Evolutionary conservation across 805 yeast species (phyloP).

Genomic region (Pichia membranifaciens): DNA sequence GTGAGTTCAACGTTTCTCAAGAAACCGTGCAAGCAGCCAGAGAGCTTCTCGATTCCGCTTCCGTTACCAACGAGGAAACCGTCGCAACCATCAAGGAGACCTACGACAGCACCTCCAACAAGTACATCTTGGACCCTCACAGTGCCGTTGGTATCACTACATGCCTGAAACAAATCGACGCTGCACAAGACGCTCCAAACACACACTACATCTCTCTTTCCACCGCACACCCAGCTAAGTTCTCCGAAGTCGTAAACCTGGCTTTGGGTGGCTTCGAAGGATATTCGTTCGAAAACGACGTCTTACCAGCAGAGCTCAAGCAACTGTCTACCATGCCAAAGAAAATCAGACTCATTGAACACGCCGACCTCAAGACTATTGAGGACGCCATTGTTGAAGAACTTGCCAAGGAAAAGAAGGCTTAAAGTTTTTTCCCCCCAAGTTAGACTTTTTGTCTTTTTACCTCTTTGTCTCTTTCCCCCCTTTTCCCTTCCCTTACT

Average conservation of each 20-base stretch:
- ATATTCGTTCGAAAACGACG: conserved; percentile 83
- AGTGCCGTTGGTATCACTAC: conserved; percentile 91
- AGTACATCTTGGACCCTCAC: conserved; percentile 92
- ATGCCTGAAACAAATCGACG: conserved; percentile 53
- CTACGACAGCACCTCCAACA: conserved; percentile 51
- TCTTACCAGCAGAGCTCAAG: conserved; percentile 82
- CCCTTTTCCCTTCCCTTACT: no score
- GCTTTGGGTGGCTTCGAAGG: conserved; percentile 62
- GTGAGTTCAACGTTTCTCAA: conserved; percentile 67
- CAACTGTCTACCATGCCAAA: conserved; percentile 64
- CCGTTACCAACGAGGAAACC: conserved; percentile 75
- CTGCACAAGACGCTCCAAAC: conserved; percentile 27
- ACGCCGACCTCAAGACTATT: conserved; percentile 66
- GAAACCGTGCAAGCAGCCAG: conserved; percentile 62
- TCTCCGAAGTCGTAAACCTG: conserved; percentile 88
- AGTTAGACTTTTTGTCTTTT: no score
- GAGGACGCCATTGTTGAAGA: conserved; percentile 73
- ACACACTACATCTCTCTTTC: conserved; percentile 69
- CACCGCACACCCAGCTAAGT: conserved; percentile 99
- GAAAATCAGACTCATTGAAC: conserved; percentile 65
- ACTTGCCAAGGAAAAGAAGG: conserved; percentile 40
- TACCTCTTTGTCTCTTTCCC: no score
- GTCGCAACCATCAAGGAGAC: conserved; percentile 67
- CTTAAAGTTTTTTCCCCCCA: no score
- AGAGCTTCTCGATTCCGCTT: conserved; percentile 66